Evolutionary conservation across 108 stramenopile genomes (phyloP).

Genomic region (Heterococcus sp.): DNA sequence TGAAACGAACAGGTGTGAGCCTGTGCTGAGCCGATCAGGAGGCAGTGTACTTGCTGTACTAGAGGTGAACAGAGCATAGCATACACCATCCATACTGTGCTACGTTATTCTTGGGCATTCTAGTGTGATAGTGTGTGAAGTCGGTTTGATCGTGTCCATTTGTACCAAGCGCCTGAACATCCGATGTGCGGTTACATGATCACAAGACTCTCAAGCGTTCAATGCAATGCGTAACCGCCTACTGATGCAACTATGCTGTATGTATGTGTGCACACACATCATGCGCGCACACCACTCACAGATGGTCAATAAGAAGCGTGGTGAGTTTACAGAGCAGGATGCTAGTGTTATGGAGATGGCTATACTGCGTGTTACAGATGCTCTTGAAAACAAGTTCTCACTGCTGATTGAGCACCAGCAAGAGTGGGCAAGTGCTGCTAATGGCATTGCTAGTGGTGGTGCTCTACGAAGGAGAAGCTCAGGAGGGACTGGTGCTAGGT

Average conservation of each 20-base stretch:
- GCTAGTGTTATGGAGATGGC: slow-evolving; percentile 38
- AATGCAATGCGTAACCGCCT: too few species aligned
- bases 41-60: not conserved
- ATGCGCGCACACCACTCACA: not conserved
- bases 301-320: slow-evolving; percentile 30
- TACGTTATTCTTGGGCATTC: too few species aligned
- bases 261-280: too few species aligned
- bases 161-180: too few species aligned
- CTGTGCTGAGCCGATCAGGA: not conserved
- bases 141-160: too few species aligned
- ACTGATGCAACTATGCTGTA: too few species aligned
- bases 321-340: slow-evolving; percentile 32
- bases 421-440: slow-evolving; percentile 18
- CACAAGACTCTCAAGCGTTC: too few species aligned
- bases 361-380: slow-evolving; percentile 10
- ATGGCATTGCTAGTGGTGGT: too few species aligned
- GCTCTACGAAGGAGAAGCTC: too few species aligned
- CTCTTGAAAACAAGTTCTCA: slow-evolving; percentile 22
- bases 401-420: slow-evolving; percentile 11
- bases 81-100: too few species aligned
- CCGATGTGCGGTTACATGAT: too few species aligned
- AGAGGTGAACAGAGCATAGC: not conserved
- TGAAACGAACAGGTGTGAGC: not conserved
- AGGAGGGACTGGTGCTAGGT: not conserved
- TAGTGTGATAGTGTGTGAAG: too few species aligned